These are phyloP conservation scores for Beauveria scarabaeidicola DNA, from an alignment of 2,329 filamentous ascomycete species.

Conservation along the genomic window DNA sequence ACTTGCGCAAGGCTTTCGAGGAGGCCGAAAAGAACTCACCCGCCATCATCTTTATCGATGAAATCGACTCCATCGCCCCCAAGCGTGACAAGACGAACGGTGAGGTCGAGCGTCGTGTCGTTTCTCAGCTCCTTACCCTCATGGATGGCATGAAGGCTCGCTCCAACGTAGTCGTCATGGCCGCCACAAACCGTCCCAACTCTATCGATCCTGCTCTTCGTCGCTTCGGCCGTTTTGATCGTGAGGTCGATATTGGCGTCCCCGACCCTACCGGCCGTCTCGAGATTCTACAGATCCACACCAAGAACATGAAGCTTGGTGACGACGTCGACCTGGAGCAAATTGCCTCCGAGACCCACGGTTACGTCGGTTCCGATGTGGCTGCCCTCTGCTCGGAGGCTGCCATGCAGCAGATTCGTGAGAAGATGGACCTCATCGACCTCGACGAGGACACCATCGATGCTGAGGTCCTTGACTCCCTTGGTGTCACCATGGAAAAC, in stretches of 20 bases:
- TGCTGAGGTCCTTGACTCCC: conserved; percentile 93
- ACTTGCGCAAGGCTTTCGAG: conserved; percentile 97
- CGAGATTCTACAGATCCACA: conserved; percentile 98
- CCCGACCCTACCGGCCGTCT: conserved; percentile 96
- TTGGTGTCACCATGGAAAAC: conserved; percentile 99
- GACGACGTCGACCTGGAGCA: conserved; percentile 96
- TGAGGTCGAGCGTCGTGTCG: conserved; percentile 95
- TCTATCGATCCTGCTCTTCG: conserved; percentile 96
- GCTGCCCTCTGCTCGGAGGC: conserved; percentile 97
- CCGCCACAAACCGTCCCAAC: conserved; percentile 96
- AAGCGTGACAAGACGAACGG: conserved; percentile 99
- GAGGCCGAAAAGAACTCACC: conserved; percentile 99
- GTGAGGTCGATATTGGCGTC: conserved; percentile 96
- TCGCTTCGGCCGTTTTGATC: conserved; percentile 97
- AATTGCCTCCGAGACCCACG: conserved; percentile 95
- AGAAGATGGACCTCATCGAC: conserved; percentile 99
- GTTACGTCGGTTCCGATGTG: conserved; percentile 97
- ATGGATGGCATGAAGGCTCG: conserved; percentile 99
- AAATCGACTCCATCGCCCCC: conserved; percentile 97
- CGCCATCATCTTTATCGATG: conserved; percentile 98
- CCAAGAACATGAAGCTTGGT: conserved; percentile 99
- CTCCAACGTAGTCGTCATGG: conserved; percentile 98
- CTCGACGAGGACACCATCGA: conserved; percentile 98
- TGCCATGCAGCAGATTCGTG: conserved; percentile 99
- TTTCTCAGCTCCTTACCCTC: conserved; percentile 91